These are phyloP conservation scores for Populus euphratica DNA, from an alignment of 345 rosid species.

Conservation along the genomic window DNA sequence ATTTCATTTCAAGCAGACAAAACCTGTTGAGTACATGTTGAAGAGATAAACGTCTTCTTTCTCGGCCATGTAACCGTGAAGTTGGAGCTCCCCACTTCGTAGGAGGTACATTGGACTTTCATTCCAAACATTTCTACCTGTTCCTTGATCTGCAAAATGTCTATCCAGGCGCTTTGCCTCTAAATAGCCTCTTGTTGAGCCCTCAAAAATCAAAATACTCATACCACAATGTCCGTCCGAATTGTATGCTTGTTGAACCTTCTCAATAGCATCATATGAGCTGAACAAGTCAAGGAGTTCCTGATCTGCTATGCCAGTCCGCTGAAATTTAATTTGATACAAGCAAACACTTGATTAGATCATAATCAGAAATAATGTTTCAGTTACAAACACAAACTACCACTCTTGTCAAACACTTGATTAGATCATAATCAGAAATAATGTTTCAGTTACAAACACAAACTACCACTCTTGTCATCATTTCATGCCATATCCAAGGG, in stretches of 20 bases:
- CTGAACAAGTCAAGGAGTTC: conserved; percentile 67
- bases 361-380: not conserved
- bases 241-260: conserved; percentile 71
- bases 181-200: conserved; percentile 56
- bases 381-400: not conserved
- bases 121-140: conserved; percentile 60
- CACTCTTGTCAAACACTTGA: not conserved
- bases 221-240: conserved; percentile 83
- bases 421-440: not conserved
- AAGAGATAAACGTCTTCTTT: conserved; percentile 65
- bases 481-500: not conserved
- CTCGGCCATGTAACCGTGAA: conserved; percentile 68
- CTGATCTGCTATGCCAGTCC: conserved; percentile 74
- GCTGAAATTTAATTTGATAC: conserved; percentile 35
- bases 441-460: not conserved
- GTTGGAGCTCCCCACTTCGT: conserved; percentile 63
- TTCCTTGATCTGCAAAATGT: conserved; percentile 60
- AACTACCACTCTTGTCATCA: not conserved
- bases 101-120: conserved; percentile 21
- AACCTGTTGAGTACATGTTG: conserved; percentile 63
- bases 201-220: conserved; percentile 70
- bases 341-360: not conserved
- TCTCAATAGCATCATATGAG: conserved; percentile 48
- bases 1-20: not conserved
- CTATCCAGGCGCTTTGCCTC: conserved; percentile 72